A percentile compares a stretch with the other conserved stretches of the same genome.
phyloP scores from a whole-genome alignment of 768 basidiomycete species.

The Rhodotorula toruloides region DNA sequence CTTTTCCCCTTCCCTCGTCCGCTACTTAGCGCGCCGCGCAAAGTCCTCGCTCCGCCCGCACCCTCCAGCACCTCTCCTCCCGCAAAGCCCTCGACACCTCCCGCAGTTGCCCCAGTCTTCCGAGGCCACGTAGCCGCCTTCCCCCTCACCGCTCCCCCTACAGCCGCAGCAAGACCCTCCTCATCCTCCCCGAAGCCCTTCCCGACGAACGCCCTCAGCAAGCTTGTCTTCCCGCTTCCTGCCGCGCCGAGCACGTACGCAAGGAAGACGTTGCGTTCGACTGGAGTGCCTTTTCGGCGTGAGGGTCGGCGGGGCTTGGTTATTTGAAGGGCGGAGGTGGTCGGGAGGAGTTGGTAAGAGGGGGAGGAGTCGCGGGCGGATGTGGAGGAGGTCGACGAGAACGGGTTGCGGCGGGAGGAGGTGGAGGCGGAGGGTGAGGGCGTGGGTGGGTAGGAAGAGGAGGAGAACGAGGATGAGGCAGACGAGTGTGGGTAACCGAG shows the following conservation, averaged over 20 bases:
- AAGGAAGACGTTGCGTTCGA: constrained; percentile 82
- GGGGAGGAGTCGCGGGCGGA: constrained; percentile 38
- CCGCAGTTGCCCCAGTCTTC: constrained; percentile 45
- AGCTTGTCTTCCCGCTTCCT: constrained; percentile 86
- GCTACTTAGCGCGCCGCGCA: background rate
- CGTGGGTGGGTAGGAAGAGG: background rate
- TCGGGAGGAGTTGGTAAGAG: constrained; percentile 43
- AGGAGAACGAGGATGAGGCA: constrained; percentile 22
- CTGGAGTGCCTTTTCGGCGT: constrained; percentile 63
- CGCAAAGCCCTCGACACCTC: background rate
- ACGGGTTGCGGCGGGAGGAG: background rate
- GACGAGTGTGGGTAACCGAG: constrained; percentile 77
- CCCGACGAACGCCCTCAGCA: constrained; percentile 77
- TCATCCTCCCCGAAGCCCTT: constrained; percentile 61
- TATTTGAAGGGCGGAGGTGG: constrained; percentile 75
- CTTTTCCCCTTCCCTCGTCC: constrained; percentile 53
- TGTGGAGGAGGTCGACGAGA: background rate
- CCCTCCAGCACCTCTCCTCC: background rate
- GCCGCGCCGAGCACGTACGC: constrained; percentile 87
- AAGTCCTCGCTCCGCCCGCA: too few relatives aligned
- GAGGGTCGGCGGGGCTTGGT: constrained; percentile 78
- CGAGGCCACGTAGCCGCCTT: constrained; percentile 58
- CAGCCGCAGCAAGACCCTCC: background rate
- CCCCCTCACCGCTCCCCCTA: constrained; percentile 29
- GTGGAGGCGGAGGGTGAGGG: background rate